Evolutionary conservation across 495 filamentous ascomycete species (phyloP), one percentile per base, ranked within the genome.

Genomic region (Filosporella fistucella): DNA sequence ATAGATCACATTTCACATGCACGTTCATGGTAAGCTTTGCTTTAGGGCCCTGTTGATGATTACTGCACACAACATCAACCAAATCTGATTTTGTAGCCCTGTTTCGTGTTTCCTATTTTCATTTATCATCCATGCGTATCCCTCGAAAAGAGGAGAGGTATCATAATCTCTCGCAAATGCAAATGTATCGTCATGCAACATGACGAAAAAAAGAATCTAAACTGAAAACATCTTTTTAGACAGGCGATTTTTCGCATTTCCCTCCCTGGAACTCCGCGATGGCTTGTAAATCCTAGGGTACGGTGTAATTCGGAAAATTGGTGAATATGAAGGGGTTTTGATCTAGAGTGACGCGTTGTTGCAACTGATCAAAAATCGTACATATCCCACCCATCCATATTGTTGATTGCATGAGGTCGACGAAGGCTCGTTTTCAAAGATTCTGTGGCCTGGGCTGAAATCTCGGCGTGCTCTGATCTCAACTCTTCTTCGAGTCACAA

Each of bases 401-500:
- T 38, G 11, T 54, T 52, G 34, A 42, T 13, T 28, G 28, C 34
- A 14, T 35, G 30, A 8, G 32, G 40, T 21, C 47, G 44, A 47
- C 28, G 37, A 23, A 20, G 26, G 25, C 23, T 20, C 9, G 45
- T 36, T 39, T 25, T 45, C 17, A 14, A 17, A 23, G 33, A 12
- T 9, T 22, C 28, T 8, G 12, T 1, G 23, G 33, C 28, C 28
- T 43, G 44, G 26, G 35, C 40, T 41, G 45, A 30, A 12, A 34
- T 48, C 23, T 57, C 47, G 26, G 60, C 48, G 34, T 68, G 75
- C 67, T 88, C 83, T 23, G 69, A 72, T 53, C 82, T 72, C 16
- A 87, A 60, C 60, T 87, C 84, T 57, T 78, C 63, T 3, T 77
- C 70, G 34, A 89, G 85, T 95, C 88, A 96, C 65, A 96, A 73